Evolutionary conservation across 1,139 yeast species (phyloP), one percentile per base, ranked within the genome.

Genomic region (Sugiyamaella pinicola): DNA sequence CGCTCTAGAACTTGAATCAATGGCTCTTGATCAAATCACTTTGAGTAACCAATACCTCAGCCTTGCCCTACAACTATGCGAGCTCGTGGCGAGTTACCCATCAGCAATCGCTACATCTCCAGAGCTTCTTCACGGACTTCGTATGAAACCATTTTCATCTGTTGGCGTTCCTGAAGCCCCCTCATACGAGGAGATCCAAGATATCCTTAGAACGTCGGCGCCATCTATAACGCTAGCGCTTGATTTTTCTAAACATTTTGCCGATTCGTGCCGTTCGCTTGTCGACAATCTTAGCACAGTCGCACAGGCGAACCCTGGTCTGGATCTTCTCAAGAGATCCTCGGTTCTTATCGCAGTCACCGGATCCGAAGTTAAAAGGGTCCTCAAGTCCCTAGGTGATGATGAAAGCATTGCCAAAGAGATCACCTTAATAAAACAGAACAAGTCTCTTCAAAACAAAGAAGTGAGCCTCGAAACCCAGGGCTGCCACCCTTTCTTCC

Each of bases 131-230:
- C 88, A 78, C 67, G 74, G 79, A 19, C 71, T 90, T 43, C 78
- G 96, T 59, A 80, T 90, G 79, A 90, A 89, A 65, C 84, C 95
- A 2, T 89, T 87, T 73, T 81, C 87, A 15, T 80, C 91, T 0
- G 85, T 91, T 15, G 96, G 96, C 0, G 84, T 84, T 4, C 97
- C 98, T 0, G 77, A 75, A 4, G 65, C 79, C 49, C 87, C 93
- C 2, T 66, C 73, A 0, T 84, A 71, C 62, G 66, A 69, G 19
- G 63, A 60, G 38, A 10, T 49, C 12, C 39, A 26, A 13, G 39
- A 39, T 7, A 17, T n/a, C 12, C 43, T 41, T 22, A 45, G 38
- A 24, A 34, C 44, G 15, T 41, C 48, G 17, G 55, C 56, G 3
- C 45, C 52, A 3, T 17, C 58, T 9, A 41, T 55, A 35, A 18